These are phyloP conservation scores for Carex parvula DNA, from an alignment of 176 grass and related monocot species.

Conservation along the genomic window DNA sequence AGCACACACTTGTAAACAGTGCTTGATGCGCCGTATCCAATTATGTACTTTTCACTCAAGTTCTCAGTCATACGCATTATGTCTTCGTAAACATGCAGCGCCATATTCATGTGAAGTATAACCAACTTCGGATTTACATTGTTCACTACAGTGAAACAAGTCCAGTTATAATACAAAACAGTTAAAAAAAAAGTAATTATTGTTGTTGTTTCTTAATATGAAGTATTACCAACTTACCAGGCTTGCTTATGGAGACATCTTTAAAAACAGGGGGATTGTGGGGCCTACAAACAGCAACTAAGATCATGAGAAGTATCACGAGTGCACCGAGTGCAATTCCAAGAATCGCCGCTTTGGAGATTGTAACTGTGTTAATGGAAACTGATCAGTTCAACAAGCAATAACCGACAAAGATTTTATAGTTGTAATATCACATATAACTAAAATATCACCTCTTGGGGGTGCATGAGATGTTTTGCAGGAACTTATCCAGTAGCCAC, in stretches of 20 bases:
- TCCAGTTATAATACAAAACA: neutral
- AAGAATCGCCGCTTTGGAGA: conserved; percentile 65
- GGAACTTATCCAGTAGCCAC: conserved; percentile 72
- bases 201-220: neutral
- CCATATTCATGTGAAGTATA: conserved; percentile 96
- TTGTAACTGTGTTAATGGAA: conserved; percentile 34
- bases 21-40: conserved; percentile 88
- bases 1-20: conserved; percentile 86
- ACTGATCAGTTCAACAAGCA: neutral
- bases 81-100: conserved; percentile 84
- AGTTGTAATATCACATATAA: conserved; percentile 21
- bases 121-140: conserved; percentile 77
- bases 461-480: conserved; percentile 42
- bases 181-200: neutral
- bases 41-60: conserved; percentile 89
- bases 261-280: conserved; percentile 37
- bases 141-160: conserved; percentile 32
- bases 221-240: conserved; percentile 38
- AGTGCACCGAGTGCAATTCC: conserved; percentile 59
- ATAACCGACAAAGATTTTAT: neutral
- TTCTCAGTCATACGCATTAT: conserved; percentile 98
- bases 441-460: conserved; percentile 43
- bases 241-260: conserved; percentile 62
- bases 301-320: conserved; percentile 58
- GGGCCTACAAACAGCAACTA: conserved; percentile 55